These are phyloP conservation scores for Ilex paraguariensis DNA, from an alignment of 305 asterid genomes.

Conservation along the genomic window DNA sequence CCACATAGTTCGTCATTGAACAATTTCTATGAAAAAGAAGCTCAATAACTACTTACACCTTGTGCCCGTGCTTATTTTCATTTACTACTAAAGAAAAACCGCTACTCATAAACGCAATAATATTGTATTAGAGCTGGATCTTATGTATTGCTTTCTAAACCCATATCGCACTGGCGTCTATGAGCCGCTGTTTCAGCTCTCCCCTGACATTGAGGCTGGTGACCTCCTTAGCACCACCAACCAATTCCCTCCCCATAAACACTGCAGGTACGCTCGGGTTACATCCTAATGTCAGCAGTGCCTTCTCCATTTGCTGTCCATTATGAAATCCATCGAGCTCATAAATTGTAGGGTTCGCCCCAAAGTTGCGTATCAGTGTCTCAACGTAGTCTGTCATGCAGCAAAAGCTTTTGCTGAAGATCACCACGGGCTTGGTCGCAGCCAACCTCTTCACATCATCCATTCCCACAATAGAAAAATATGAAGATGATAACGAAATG, in stretches of 20 bases:
- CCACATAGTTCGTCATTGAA: too few relatives aligned
- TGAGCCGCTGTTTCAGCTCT: constrained; percentile 53
- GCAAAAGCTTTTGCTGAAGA: constrained; percentile 62
- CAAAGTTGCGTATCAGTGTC: constrained; percentile 40
- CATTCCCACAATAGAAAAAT: constrained; percentile 15
- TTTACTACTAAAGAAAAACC: too few relatives aligned
- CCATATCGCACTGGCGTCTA: constrained; percentile 70
- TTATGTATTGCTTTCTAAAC: constrained; percentile 12
- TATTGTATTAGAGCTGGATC: too few relatives aligned
- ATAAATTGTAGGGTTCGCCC: constrained; percentile 46
- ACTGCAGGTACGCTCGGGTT: constrained; percentile 57
- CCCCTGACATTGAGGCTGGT: constrained; percentile 54
- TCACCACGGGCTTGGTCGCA: constrained; percentile 36
- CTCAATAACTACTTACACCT: too few relatives aligned
- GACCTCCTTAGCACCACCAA: constrained; percentile 64
- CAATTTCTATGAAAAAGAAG: too few relatives aligned
- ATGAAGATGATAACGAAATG: too few relatives aligned
- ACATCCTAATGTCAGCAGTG: constrained; percentile 39
- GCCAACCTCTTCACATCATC: constrained; percentile 34
- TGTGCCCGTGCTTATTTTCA: too few relatives aligned
- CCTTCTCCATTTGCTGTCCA: constrained; percentile 50
- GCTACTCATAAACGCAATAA: too few relatives aligned
- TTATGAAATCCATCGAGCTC: constrained; percentile 48
- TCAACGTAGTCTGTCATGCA: constrained; percentile 47
- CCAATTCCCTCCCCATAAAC: constrained; percentile 44